phyloP scores from a whole-genome alignment of 805 yeast species.

The Zygosaccharomyces bisporus region DNA sequence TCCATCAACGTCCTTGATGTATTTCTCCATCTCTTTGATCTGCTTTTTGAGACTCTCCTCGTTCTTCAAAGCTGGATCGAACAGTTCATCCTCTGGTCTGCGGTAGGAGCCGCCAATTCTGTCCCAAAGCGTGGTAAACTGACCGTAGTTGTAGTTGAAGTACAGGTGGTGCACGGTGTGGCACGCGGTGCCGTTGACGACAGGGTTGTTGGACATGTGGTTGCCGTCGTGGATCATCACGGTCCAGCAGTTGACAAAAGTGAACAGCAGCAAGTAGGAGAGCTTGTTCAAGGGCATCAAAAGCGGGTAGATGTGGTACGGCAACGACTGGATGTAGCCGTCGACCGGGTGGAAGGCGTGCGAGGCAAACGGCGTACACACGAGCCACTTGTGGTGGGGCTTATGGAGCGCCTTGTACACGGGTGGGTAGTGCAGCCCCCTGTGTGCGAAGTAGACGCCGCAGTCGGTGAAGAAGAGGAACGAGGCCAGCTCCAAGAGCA shows the following conservation, averaged over 20 bases:
- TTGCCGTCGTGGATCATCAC: slow-evolving; percentile 99
- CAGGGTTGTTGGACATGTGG: slow-evolving; percentile 87
- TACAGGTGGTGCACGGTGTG: slow-evolving; percentile 96
- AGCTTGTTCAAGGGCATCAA: slow-evolving; percentile 89
- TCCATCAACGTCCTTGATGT: slow-evolving; percentile 79
- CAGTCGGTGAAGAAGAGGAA: slow-evolving; percentile 93
- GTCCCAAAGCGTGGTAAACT: slow-evolving; percentile 97
- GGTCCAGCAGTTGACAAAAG: slow-evolving; percentile 96
- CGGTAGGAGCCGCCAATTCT: slow-evolving; percentile 92
- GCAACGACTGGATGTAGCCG: slow-evolving; percentile 88
- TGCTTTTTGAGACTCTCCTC: slow-evolving; percentile 67
- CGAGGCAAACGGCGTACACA: slow-evolving; percentile 96
- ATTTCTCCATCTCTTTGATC: slow-evolving; percentile 67
- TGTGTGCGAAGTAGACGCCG: slow-evolving; percentile 85
- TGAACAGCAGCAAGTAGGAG: slow-evolving; percentile 74
- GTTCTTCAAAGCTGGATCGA: slow-evolving; percentile 57
- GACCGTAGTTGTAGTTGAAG: slow-evolving; percentile 97
- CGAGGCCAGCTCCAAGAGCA: slow-evolving; percentile 63
- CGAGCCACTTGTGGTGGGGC: slow-evolving; percentile 99
- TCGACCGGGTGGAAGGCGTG: slow-evolving; percentile 99
- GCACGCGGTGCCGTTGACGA: slow-evolving; percentile 96
- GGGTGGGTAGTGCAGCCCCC: slow-evolving; percentile 89
- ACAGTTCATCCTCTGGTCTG: slow-evolving; percentile 82
- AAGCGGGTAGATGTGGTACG: slow-evolving; percentile 90
- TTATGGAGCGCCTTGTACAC: slow-evolving; percentile 86